Evolutionary conservation across 768 basidiomycete genomes (phyloP).

Genomic region (Paxillus ammoniavirescens): DNA sequence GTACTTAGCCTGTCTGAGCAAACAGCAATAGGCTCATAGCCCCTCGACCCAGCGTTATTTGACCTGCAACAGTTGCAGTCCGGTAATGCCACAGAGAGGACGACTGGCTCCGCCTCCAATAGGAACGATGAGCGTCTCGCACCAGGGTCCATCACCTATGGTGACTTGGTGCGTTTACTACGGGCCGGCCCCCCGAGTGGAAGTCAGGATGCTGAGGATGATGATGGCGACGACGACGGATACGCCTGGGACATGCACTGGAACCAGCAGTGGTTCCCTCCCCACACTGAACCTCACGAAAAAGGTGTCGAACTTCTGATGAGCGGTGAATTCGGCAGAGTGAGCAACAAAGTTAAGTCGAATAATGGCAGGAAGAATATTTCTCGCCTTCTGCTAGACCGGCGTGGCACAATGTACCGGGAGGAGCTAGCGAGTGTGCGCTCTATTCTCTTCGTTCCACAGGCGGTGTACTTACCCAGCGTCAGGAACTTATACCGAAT

Average conservation of each 20-base stretch:
- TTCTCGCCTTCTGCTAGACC: conserved; percentile 46
- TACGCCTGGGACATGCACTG: conserved; percentile 22
- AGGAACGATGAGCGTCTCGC: background rate
- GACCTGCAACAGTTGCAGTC: conserved; percentile 25
- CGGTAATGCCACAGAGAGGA: conserved; percentile 10
- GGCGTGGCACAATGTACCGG: conserved; percentile 37
- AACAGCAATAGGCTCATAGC: conserved; percentile 2
- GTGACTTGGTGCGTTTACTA: conserved; percentile 24
- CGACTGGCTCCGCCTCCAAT: background rate
- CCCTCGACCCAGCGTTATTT: conserved; percentile 22
- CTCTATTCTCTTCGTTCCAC: conserved; percentile 2
- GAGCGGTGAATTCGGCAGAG: conserved; percentile 78
- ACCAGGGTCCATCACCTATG: conserved; percentile 17
- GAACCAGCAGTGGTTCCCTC: conserved; percentile 34
- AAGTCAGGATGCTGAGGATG: conserved; percentile 42
- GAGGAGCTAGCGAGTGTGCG: conserved; percentile 60
- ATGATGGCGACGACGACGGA: conserved; percentile 37
- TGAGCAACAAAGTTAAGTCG: conserved; percentile 48
- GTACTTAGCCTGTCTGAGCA: conserved; percentile 1
- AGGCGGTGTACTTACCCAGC: background rate
- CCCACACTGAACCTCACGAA: conserved; percentile 56
- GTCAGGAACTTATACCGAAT: conserved; percentile 74
- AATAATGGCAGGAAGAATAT: conserved; percentile 45
- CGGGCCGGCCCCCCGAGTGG: conserved; percentile 8
- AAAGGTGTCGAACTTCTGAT: conserved; percentile 64